phyloP scores from a whole-genome alignment of 495 filamentous ascomycete genomes.

The Hypoxylon lienhwacheense region DNA sequence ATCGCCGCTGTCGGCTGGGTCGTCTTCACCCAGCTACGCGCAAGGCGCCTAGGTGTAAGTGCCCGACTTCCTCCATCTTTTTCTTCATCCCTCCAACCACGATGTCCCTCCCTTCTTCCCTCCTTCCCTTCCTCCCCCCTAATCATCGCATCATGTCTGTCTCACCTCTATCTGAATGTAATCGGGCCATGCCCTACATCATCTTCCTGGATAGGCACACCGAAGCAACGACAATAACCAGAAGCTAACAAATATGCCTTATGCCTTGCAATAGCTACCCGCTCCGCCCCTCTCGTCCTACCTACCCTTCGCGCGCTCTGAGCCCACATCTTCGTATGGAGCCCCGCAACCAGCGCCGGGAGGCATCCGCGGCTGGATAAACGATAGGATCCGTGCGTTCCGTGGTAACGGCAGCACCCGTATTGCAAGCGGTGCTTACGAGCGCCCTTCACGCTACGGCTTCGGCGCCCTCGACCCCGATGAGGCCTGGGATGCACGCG shows the following conservation, averaged over 20 bases:
- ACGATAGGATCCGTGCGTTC: conserved; percentile 51
- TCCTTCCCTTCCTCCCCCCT: conserved; percentile 5
- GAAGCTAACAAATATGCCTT: background rate
- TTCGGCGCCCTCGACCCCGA: conserved; percentile 65
- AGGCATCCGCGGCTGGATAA: conserved; percentile 64
- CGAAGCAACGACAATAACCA: background rate
- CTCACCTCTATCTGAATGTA: conserved; percentile 22
- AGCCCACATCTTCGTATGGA: conserved; percentile 42
- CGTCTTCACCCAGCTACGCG: conserved; percentile 60
- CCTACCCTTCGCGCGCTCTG: conserved; percentile 53
- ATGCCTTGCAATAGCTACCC: conserved; percentile 49
- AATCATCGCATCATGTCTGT: conserved; percentile 26
- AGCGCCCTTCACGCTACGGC: conserved; percentile 48
- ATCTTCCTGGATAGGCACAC: background rate
- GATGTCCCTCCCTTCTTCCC: background rate
- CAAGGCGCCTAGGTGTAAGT: conserved; percentile 61
- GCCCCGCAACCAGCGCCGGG: conserved; percentile 57
- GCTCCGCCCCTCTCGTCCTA: conserved; percentile 64
- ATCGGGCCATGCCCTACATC: conserved; percentile 8
- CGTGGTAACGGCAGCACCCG: conserved; percentile 54
- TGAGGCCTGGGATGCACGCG: conserved; percentile 71
- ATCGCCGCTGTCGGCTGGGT: conserved; percentile 52
- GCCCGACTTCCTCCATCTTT: conserved; percentile 4
- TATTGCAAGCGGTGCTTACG: conserved; percentile 64
- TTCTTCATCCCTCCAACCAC: background rate